These are phyloP conservation scores for Coniferiporia sulphurascens DNA, from an alignment of 1,284 basidiomycete genomes.

Conservation along the genomic window DNA sequence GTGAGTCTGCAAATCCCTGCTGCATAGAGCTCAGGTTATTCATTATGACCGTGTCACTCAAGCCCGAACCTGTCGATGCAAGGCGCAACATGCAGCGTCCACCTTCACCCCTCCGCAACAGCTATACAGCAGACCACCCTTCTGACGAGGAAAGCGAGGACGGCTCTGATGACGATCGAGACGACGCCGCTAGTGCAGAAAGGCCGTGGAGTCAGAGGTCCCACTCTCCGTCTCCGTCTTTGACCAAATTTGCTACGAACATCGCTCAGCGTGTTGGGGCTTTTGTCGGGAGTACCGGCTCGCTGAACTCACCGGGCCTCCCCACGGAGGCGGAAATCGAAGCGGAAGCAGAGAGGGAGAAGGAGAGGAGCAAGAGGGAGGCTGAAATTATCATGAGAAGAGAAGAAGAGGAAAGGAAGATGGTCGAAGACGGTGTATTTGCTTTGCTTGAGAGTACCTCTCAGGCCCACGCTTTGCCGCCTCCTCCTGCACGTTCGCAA, in stretches of 20 bases:
- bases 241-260: slow-evolving; percentile 64
- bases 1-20: slow-evolving; percentile 6
- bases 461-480: slow-evolving; percentile 30
- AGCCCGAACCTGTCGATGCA: slow-evolving; percentile 17
- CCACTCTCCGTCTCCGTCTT: slow-evolving; percentile 57
- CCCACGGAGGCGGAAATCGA: slow-evolving; percentile 73
- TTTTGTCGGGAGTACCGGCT: slow-evolving; percentile 47
- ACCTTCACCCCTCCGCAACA: slow-evolving; percentile 22
- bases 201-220: slow-evolving; percentile 45
- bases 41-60: background rate
- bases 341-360: slow-evolving; percentile 68
- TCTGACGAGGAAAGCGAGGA: slow-evolving; percentile 18
- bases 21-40: background rate
- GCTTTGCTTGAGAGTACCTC: slow-evolving; percentile 53
- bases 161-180: slow-evolving; percentile 16
- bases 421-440: slow-evolving; percentile 67
- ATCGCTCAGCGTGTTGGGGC: slow-evolving; percentile 65
- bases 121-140: slow-evolving; percentile 15
- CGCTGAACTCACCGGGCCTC: slow-evolving; percentile 34
- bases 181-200: slow-evolving; percentile 19
- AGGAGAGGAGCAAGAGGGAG: slow-evolving; percentile 66
- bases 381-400: slow-evolving; percentile 67
- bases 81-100: slow-evolving; percentile 11
- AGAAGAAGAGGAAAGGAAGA: slow-evolving; percentile 62
- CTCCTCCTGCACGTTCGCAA: slow-evolving; percentile 51